These are phyloP conservation scores for Iodosphaeria phyllophila DNA, from an alignment of 2,329 filamentous ascomycete genomes.

Conservation along the genomic window DNA sequence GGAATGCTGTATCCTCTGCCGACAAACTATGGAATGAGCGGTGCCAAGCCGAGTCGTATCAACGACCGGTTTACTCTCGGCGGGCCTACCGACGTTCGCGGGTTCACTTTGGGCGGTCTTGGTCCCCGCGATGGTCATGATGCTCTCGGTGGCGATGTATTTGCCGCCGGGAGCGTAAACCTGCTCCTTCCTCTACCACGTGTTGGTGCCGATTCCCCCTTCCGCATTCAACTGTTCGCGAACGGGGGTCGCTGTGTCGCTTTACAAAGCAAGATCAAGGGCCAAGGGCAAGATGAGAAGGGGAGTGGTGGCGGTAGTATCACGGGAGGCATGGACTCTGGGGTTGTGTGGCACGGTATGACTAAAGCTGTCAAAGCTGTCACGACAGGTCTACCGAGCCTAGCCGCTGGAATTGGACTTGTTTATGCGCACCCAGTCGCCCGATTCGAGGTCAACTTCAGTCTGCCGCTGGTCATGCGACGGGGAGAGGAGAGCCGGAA, in stretches of 20 bases:
- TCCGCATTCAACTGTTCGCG: constrained; percentile 77
- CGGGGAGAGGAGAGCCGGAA: constrained; percentile 78
- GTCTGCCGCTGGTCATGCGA: constrained; percentile 63
- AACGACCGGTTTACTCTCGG: constrained; percentile 94
- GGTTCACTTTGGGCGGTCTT: constrained; percentile 77
- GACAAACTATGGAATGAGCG: constrained; percentile 31
- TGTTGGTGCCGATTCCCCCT: constrained; percentile 62
- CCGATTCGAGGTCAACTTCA: constrained; percentile 91
- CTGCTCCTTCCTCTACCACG: constrained; percentile 71
- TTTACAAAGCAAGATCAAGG: constrained; percentile 39
- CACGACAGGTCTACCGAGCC: constrained; percentile 58
- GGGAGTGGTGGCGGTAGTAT: constrained; percentile 14
- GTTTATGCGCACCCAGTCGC: constrained; percentile 92
- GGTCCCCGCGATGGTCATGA: constrained; percentile 76
- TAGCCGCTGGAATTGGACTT: constrained; percentile 72
- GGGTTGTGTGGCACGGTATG: constrained; percentile 33
- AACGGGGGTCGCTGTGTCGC: constrained; percentile 78
- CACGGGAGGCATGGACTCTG: constrained; percentile 15
- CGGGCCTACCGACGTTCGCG: constrained; percentile 83
- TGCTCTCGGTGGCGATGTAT: constrained; percentile 79
- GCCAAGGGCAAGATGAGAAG: constrained; percentile 8
- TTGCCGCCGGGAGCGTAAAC: constrained; percentile 74
- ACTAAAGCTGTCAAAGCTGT: constrained; percentile 49
- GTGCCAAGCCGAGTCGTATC: constrained; percentile 52
- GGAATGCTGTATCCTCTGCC: constrained; percentile 73